Conservation (phyloP, 331 rosid species). For the Acacia concinna region DNA sequence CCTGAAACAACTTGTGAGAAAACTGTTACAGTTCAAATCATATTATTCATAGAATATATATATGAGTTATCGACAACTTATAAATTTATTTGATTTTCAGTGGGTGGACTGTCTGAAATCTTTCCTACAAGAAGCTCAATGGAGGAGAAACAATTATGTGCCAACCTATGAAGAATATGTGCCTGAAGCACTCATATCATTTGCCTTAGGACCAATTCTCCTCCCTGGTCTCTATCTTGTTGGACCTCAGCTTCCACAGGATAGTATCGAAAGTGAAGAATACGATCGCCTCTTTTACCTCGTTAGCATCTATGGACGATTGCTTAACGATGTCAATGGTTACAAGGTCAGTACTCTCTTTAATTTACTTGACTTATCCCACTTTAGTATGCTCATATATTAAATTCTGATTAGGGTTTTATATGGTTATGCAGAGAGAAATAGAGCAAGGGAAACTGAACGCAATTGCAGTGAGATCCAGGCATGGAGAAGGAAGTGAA, state of each 20-base stretch:
- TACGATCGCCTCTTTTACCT: neutral
- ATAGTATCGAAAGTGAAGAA: neutral
- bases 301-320: neutral
- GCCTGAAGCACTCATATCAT: conserved; percentile 28
- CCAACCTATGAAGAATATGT: conserved; percentile 54
- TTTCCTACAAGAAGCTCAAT: conserved; percentile 52
- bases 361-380: neutral
- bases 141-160: conserved; percentile 41
- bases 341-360: neutral
- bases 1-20: conserved; percentile 46
- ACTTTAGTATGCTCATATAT: neutral
- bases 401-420: neutral
- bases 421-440: neutral
- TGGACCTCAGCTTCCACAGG: conserved; percentile 49
- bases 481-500: neutral
- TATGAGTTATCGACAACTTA: neutral
- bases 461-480: neutral
- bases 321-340: neutral
- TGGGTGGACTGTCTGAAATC: conserved; percentile 56
- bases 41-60: neutral
- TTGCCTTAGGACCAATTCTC: conserved; percentile 38
- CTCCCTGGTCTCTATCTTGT: conserved; percentile 60
- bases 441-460: conserved; percentile 1
- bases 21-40: neutral
- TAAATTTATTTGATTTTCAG: conserved; percentile 20